These are phyloP conservation scores for Volvox carteri DNA, from an alignment of 163 green algal genomes.

Conservation along the genomic window DNA sequence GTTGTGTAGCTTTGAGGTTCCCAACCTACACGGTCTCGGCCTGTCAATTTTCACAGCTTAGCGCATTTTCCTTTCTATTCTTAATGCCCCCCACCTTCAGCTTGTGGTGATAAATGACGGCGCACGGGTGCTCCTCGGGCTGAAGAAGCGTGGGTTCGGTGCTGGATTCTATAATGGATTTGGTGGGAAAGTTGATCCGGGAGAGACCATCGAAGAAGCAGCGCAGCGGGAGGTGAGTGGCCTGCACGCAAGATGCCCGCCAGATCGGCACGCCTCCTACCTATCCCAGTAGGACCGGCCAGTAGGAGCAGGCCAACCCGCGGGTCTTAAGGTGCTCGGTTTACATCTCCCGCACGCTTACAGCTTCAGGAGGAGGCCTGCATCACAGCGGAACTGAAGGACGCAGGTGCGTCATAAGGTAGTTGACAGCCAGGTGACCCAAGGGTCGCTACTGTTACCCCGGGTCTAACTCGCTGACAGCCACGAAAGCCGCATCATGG, in stretches of 20 bases:
- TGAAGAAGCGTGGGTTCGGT: conserved; percentile 80
- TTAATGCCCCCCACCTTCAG: conserved; percentile 24
- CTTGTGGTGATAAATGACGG: conserved; percentile 63
- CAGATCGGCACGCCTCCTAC: too few relatives aligned
- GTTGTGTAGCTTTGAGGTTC: too few relatives aligned
- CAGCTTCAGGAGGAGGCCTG: conserved; percentile 73
- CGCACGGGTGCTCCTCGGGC: conserved; percentile 67
- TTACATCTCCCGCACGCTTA: neutral
- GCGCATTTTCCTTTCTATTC: neutral
- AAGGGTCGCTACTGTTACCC: too few relatives aligned
- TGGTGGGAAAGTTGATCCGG: conserved; percentile 76
- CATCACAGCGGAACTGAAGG: conserved; percentile 58
- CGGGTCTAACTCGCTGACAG: too few relatives aligned
- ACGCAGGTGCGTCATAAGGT: neutral
- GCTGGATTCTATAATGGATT: conserved; percentile 80
- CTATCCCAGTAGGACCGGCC: too few relatives aligned
- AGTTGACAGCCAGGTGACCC: too few relatives aligned
- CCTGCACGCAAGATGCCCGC: too few relatives aligned
- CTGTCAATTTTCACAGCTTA: neutral
- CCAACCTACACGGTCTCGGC: too few relatives aligned
- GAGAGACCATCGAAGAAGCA: conserved; percentile 67
- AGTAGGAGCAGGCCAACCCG: too few relatives aligned
- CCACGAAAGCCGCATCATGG: too few relatives aligned
- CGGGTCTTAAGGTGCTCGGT: too few relatives aligned
- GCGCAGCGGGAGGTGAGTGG: conserved; percentile 68